Conservation (phyloP, 768 basidiomycete genomes). For the Russula lepida region DNA sequence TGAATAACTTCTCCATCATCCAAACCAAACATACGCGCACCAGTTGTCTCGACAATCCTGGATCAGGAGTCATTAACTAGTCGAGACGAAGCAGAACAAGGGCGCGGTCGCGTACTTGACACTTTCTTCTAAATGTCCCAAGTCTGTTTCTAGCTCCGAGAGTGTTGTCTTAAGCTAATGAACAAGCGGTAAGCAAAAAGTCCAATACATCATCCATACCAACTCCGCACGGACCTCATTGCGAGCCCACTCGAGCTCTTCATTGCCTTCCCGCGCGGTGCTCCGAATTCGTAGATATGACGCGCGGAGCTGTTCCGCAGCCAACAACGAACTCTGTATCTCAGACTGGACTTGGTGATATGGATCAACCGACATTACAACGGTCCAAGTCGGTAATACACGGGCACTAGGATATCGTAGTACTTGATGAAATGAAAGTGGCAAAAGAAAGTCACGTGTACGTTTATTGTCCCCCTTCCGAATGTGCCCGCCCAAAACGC, state of each 20-base stretch:
- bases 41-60: slow-evolving; percentile 82
- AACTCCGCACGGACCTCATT: slow-evolving; percentile 49
- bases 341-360: slow-evolving; percentile 84
- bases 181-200: not conserved
- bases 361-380: slow-evolving; percentile 64
- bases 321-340: slow-evolving; percentile 65
- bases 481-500: too few relatives aligned
- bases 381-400: not conserved
- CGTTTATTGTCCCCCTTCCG: too few relatives aligned
- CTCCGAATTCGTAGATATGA: slow-evolving; percentile 74
- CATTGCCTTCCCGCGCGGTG: slow-evolving; percentile 63
- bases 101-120: slow-evolving; percentile 52
- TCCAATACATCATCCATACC: not conserved
- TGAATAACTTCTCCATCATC: slow-evolving; percentile 67
- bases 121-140: slow-evolving; percentile 91
- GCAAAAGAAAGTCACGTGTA: not conserved
- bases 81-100: not conserved
- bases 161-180: slow-evolving; percentile 63
- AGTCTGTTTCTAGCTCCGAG: slow-evolving; percentile 70
- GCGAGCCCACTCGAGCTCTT: slow-evolving; percentile 71
- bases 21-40: slow-evolving; percentile 77
- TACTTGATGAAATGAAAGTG: too few relatives aligned
- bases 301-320: slow-evolving; percentile 59
- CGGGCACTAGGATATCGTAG: not conserved
- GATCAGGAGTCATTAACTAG: not conserved